phyloP scores from a whole-genome alignment of 495 filamentous ascomycete species.

The Neurospora africana region DNA sequence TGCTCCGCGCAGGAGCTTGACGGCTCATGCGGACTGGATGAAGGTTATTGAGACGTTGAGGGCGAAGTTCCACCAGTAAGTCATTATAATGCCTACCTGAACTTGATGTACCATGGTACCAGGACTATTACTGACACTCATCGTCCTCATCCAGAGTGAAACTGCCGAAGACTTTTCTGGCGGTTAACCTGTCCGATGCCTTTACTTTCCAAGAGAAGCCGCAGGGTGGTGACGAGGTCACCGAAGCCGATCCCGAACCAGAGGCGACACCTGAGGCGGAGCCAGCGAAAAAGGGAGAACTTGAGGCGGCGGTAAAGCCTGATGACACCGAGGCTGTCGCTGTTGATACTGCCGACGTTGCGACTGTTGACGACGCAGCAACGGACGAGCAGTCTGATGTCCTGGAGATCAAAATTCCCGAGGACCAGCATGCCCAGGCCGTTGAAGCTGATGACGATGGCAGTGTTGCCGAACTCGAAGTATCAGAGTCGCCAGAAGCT shows the following conservation, averaged over 20 bases:
- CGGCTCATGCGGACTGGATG: slow-evolving; percentile 91
- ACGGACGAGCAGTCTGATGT: slow-evolving; percentile 2
- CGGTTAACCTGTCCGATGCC: slow-evolving; percentile 74
- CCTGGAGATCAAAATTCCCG: slow-evolving; percentile 5
- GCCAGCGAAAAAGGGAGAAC: neutral
- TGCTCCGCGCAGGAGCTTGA: slow-evolving; percentile 77
- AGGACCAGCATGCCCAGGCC: neutral
- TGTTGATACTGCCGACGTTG: neutral
- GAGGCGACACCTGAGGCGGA: neutral
- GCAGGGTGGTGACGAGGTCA: slow-evolving; percentile 21
- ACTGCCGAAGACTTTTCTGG: slow-evolving; percentile 85
- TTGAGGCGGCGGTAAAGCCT: neutral
- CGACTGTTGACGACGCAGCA: neutral
- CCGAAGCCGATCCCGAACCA: neutral
- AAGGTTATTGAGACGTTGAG: slow-evolving; percentile 85
- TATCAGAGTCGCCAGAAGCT: neutral
- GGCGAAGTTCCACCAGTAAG: slow-evolving; percentile 89
- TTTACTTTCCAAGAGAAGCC: slow-evolving; percentile 45
- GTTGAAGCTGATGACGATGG: neutral
- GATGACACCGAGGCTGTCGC: neutral
- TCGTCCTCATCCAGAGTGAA: slow-evolving; percentile 53
- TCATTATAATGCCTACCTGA: neutral
- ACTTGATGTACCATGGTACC: neutral
- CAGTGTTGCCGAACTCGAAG: neutral
- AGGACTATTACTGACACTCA: neutral